Base-by-base conservation (phyloP, 495 filamentous ascomycete genomes). In the Penicillium canescens region DNA sequence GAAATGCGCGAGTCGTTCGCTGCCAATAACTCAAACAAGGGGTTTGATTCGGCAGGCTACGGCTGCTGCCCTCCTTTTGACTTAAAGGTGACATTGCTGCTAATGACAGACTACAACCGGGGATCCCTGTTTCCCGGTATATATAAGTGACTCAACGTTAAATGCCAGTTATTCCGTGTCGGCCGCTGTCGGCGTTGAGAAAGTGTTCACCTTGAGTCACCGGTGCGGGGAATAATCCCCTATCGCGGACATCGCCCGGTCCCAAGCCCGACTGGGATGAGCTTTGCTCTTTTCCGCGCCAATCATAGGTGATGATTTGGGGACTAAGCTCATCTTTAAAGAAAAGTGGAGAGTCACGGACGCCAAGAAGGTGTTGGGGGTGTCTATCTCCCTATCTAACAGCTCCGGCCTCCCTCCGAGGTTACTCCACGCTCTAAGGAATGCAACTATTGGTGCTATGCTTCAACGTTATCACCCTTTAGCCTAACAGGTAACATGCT, bases 21-120 rank as follows among this genome's bases (percentile, higher is more conserved):
- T 70, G 67, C 67, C 67, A 70, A 41, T 65, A 69, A 21, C 67
- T 69, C 26, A 67, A 40, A 28, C 64, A 57, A 23, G 67, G 62
- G 8, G 42, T 54, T 20, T 33, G n/a, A n/a, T 60, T 57, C 3
- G 67, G 64, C 31, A 67, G 40, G 42, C 57, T 69, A 37, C 52
- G 57, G 46, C 62, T 66, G 11, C 26, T 16, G 6, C 16, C 52
- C 48, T 31, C 16, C 7, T 39, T 13, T 42, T 42, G 5, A 24
- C 40, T 10, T 31, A 31, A 10, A 5, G 28, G 6, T 7, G 28
- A 31, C 28, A 31, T 31, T 31, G 28, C 9, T 31, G 28, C 24
- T 26, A 26, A 4, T 31, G 28, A 31, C 4, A 5, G 9, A 26
- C 28, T 31, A 6, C 28, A 7, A 31, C 28, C 4, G 9, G 0